phyloP scores from a whole-genome alignment of 169 alveolate genomes.

The Fabrea salina region DNA sequence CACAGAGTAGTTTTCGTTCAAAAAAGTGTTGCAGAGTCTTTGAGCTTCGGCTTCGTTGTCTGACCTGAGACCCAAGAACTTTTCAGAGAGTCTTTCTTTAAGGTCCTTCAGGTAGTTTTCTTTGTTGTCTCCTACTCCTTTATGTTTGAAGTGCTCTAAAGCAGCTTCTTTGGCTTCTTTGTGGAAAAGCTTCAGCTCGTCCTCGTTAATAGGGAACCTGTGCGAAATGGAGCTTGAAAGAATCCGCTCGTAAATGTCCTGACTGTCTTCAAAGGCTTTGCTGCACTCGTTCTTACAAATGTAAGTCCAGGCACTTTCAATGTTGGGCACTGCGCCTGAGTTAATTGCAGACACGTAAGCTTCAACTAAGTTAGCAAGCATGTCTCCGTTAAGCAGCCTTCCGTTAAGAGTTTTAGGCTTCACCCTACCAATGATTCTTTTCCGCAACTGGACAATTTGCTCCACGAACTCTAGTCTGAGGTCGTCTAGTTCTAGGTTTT shows the following conservation, averaged over 20 bases:
- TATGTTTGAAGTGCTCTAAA: constrained; percentile 40
- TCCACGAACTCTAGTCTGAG: constrained; percentile 78
- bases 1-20: constrained; percentile 27
- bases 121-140: constrained; percentile 44
- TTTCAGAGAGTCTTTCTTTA: constrained; percentile 37
- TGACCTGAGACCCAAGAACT: constrained; percentile 20
- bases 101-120: constrained; percentile 44
- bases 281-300: constrained; percentile 75
- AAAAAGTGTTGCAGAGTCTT: constrained; percentile 36
- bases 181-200: constrained; percentile 50
- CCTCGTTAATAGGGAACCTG: constrained; percentile 53
- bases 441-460: constrained; percentile 65
- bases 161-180: constrained; percentile 60
- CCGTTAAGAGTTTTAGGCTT: constrained; percentile 72
- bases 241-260: constrained; percentile 44
- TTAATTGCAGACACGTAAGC: constrained; percentile 72
- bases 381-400: constrained; percentile 65
- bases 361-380: constrained; percentile 60
- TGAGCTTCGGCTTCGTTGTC: constrained; percentile 51
- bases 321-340: constrained; percentile 77
- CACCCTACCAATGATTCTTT: constrained; percentile 59
- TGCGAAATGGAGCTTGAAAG: not conserved
- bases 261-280: constrained; percentile 59
- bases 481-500: constrained; percentile 67
- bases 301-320: constrained; percentile 81